Base-by-base conservation (phyloP, 2,329 filamentous ascomycete genomes). In the Neodidymelliopsis sp. region DNA sequence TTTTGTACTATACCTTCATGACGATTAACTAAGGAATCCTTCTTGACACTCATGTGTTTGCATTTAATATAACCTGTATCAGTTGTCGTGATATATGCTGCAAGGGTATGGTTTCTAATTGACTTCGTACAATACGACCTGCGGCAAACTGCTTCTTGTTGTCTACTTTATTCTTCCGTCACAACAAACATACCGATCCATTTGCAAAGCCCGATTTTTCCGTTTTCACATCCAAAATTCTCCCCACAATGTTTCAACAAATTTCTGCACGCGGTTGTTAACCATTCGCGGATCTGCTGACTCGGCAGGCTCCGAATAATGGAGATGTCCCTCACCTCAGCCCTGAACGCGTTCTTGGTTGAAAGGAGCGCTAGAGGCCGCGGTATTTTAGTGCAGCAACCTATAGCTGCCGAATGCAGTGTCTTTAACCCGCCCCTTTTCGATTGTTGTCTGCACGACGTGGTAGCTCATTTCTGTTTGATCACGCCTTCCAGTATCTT, bases 381-480 rank as follows among this genome's bases (percentile, higher is more conserved):
- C 47, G 45, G 50, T 36, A 51, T 54, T 47, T 54, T 56, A 61
- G 53, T 43, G 55, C 49, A 4, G 31, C 25, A 20, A 50, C 48
- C 50, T 15, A 54, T 35, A 38, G 36, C 36, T 61, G 49, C 56
- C 40, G 6, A 2, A 45, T 49, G 20, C 20, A 44, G 54, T 13
- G 54, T 23, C 18, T 43, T 28, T 9, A 13, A 7, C 27, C 19
- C 19, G 12, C 4, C 36, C 36, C 18, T 35, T 35, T 13, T 12
- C 13, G 10, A 35, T 9, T n/a, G 23, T 20, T 24, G 33, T 12
- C 13, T n/a, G 18, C 20, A 8, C 25, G 13, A 30, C 24, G 18
- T 19, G 7, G 16, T 4, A 9, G 23, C 11, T 30, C 33, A 35
- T 37, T n/a, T 37, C 7, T 13, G 23, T 30, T 37, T 19, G 10